Evolutionary conservation across 129 eudicot species (phyloP), one percentile per base, ranked within the genome.

Genomic region (Solidago caesia): DNA sequence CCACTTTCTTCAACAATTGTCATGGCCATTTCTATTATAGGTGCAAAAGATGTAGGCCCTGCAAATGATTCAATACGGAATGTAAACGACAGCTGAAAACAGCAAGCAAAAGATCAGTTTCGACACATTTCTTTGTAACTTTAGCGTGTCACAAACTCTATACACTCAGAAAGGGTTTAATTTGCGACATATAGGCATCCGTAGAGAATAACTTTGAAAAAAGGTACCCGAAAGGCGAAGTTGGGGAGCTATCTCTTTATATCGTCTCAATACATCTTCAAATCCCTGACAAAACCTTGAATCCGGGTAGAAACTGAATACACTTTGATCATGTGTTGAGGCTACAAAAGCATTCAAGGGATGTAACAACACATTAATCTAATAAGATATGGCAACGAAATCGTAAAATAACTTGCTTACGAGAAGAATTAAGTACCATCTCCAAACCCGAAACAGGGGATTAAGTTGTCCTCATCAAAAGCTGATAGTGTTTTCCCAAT

Each of bases 31-130:
- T 90, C 93, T 63, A 90, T 87, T 64, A 87, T 86, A 21, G 96
- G 93, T 26, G 87, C 96, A 80, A 90, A 90, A 47, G 96, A 90
- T 14, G 96, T 90, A 0, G 96, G 96, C 58, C 94, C 96, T 89
- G 68, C 8, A 64, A 72, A 60, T 7, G 0, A 2, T 11, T 51
- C 27, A 74, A 33, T 33, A 33, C 39, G 39, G 39, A 33, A 33
- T 33, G 39, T 33, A 33, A 33, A 33, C 3, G 39, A 33, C 39
- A 33, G 0, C 39, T 33, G 39, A 33, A 33, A 33, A 33, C 2
- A 0, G 0, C 0, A 33, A 33, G 2, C 39, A 33, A 33, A 33
- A 33, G 39, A 33, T 33, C 39, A 33, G 1, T 33, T 33, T 0
- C 39, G 2, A 33, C 3, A 33, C 39, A 33, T 33, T 33, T 33